A percentile compares a stretch with the other conserved stretches of the same genome.
These are phyloP conservation scores for Solanum chacoense DNA, from an alignment of 305 asterid species.

Conservation along the genomic window DNA sequence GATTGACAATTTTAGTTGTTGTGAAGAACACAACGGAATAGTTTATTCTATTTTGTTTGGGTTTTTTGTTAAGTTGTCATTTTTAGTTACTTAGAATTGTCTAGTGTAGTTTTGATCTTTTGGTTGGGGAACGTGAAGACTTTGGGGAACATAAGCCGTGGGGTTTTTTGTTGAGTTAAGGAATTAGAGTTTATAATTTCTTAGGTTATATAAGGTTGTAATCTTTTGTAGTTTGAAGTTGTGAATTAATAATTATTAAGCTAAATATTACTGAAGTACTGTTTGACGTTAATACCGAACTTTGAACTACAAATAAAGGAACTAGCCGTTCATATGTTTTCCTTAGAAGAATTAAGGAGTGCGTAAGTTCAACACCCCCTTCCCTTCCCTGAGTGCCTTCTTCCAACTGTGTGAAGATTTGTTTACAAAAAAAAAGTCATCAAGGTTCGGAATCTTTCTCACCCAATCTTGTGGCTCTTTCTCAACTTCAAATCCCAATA, in stretches of 20 bases:
- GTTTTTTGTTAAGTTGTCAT: too few relatives aligned
- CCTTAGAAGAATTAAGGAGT: neutral
- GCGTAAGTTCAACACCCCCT: neutral
- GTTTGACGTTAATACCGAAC: too few relatives aligned
- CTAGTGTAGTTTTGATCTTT: neutral
- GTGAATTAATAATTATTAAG: too few relatives aligned
- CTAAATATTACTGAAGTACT: too few relatives aligned
- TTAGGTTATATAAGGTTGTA: neutral
- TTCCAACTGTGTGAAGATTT: neutral
- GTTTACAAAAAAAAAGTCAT: neutral
- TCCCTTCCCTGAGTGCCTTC: neutral
- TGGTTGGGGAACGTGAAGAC: neutral
- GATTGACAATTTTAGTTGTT: neutral
- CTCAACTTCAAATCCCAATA: neutral
- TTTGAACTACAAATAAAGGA: too few relatives aligned
- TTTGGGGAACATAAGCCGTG: neutral
- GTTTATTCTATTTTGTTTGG: neutral
- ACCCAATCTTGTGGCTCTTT: neutral
- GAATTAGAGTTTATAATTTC: neutral
- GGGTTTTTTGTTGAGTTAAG: neutral
- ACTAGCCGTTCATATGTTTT: too few relatives aligned
- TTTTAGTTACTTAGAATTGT: neutral
- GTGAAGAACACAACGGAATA: neutral
- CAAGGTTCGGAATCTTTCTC: neutral
- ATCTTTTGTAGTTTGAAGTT: neutral